Base-by-base conservation (phyloP, 169 alveolate species). In the Eimeria tenella region DNA sequence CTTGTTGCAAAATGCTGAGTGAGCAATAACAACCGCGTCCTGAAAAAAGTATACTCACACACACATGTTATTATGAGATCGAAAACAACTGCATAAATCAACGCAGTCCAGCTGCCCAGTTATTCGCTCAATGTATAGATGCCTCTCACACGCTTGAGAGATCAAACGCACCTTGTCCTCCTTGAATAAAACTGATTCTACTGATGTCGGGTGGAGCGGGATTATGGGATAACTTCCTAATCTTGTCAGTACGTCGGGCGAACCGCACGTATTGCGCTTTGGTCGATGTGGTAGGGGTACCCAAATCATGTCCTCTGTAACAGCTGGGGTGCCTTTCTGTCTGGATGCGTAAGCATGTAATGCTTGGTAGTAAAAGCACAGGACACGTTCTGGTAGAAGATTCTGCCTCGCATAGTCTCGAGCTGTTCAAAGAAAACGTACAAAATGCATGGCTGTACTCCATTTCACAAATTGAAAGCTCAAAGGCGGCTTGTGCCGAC, bases 281-380 rank as follows among this genome's bases (percentile, higher is more conserved):
- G 91, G 91, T 79, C n/a, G 75, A 31, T 84, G 91, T 3, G 79
- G 65, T 15, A 60, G 23, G 23, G 91, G 91, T 21, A 91, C 95
- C 82, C 89, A 60, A 68, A 81, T 50, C 95, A 91, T 91, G 86
- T 91, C 95, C 87, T 50, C 92, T 31, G 55, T 25, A 52, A 91
- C 86, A 1, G 63, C 50, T 1, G 95, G 95, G 13, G n/a, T 49
- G 19, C 92, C 92, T 17, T 79, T 68, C 71, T 91, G 95, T 19
- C 95, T 86, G 13, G 74, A 1, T 5, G 95, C 95, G 23, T 91
- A 91, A 31, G 74, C 62, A 63, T 62, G 79, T 53, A 91, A 75
- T 5, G 95, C 95, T 65, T 25, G 62, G 82, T 55, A 91, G 92
- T 91, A 91, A 77, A 60, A 91, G 86, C 95, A 91, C 70, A 91